These are phyloP conservation scores for Piper betle DNA, from an alignment of 164 flowering plant species.

Conservation along the genomic window DNA sequence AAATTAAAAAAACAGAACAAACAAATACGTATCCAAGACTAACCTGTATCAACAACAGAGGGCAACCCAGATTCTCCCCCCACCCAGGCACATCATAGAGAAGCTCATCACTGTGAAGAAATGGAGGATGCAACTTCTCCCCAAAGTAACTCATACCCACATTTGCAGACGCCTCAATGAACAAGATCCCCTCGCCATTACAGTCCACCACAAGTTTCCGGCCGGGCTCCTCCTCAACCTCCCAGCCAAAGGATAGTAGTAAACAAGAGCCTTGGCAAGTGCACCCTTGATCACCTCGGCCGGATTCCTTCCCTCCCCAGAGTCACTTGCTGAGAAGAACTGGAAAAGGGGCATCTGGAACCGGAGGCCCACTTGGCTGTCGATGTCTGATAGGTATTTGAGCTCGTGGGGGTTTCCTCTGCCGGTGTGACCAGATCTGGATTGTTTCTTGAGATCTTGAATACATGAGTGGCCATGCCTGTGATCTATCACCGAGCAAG, in stretches of 20 bases:
- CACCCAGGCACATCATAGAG: conserved; percentile 34
- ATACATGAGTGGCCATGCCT: background rate
- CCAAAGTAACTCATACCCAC: conserved; percentile 19
- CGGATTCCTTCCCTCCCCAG: background rate
- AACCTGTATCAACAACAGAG: conserved; percentile 12
- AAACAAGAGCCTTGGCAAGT: background rate
- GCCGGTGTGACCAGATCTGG: background rate
- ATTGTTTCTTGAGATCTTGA: background rate
- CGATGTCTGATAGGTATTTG: conserved; percentile 23
- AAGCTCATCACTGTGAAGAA: conserved; percentile 26
- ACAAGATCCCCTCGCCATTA: conserved; percentile 17
- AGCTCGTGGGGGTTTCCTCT: conserved; percentile 3
- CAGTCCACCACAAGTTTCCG: conserved; percentile 16
- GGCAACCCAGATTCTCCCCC: conserved; percentile 13
- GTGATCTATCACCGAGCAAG: no score
- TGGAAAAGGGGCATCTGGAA: conserved; percentile 11
- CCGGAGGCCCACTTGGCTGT: conserved; percentile 20
- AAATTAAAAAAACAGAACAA: no score
- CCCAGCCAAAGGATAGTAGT: conserved; percentile 3
- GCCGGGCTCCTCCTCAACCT: conserved; percentile 8
- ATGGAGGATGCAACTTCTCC: conserved; percentile 23
- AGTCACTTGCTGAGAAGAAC: background rate
- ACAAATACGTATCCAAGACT: conserved; percentile 1
- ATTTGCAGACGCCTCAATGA: conserved; percentile 15
- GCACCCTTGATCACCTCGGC: background rate